A percentile compares a stretch with the other conserved stretches of the same genome.
phyloP scores from a whole-genome alignment of 2,329 filamentous ascomycete genomes.

The Chrysoporthe puriensis region DNA sequence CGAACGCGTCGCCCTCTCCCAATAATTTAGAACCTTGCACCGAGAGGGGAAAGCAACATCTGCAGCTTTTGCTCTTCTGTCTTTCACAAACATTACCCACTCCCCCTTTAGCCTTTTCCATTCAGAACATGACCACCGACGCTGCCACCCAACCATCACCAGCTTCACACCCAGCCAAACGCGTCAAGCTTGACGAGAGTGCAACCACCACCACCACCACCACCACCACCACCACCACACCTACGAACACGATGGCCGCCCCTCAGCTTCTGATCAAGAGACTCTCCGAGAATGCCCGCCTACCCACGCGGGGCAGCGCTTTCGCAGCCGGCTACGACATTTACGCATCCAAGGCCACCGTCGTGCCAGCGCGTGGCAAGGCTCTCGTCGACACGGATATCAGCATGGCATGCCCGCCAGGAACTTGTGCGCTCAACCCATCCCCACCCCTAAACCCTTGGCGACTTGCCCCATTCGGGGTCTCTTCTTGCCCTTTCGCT shows the following conservation, averaged over 20 bases:
- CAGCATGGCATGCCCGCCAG: constrained; percentile 84
- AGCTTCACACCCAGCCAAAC: constrained; percentile 77
- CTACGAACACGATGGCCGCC: constrained; percentile 33
- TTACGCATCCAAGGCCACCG: constrained; percentile 75
- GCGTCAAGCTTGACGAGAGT: constrained; percentile 65
- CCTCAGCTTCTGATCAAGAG: constrained; percentile 86
- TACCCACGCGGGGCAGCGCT: constrained; percentile 86
- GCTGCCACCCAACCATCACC: constrained; percentile 57
- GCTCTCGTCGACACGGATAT: constrained; percentile 89
- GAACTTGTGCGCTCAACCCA: constrained; percentile 70
- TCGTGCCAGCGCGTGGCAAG: constrained; percentile 81
- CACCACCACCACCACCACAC: constrained; percentile 29
- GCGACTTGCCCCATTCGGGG: too few species aligned
- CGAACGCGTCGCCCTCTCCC: constrained; percentile 25
- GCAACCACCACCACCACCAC: constrained; percentile 31
- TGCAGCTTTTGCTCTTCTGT: constrained; percentile 11
- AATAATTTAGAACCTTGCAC: constrained; percentile 21
- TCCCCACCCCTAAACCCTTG: background rate
- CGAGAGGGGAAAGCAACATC: constrained; percentile 6
- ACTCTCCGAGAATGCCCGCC: constrained; percentile 74
- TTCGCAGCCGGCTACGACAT: constrained; percentile 94
- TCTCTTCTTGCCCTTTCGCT: background rate
- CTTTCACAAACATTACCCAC: constrained; percentile 3
- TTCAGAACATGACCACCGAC: constrained; percentile 38
- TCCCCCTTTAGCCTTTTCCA: constrained; percentile 12